A percentile compares a stretch with the other conserved stretches of the same genome.
Conservation (phyloP, 2,329 filamentous ascomycete genomes). For the Pseudocercospora musae region DNA sequence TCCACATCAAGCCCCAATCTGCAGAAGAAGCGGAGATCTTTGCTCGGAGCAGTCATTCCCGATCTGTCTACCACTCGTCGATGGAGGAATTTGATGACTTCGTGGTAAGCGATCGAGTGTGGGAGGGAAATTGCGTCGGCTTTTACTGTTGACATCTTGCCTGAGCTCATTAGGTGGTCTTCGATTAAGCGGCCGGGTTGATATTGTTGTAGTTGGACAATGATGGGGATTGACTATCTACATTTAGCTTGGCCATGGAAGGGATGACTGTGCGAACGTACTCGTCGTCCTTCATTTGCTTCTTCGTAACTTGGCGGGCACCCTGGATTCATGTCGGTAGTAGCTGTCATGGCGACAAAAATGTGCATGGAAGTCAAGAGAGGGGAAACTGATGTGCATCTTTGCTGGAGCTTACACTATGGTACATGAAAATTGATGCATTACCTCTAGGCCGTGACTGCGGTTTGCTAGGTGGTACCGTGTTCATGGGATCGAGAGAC, state of each 20-base stretch:
- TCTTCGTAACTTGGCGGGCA: neutral
- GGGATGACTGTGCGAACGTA: neutral
- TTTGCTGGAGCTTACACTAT: neutral
- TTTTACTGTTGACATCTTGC: neutral
- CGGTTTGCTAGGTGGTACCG: neutral
- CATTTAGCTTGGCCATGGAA: neutral
- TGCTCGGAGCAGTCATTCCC: neutral
- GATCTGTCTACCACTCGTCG: conserved; percentile 5
- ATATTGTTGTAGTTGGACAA: conserved; percentile 11
- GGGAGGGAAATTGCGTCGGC: conserved; percentile 10
- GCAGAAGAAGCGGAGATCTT: conserved; percentile 8
- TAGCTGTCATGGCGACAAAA: neutral
- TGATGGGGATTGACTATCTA: conserved; percentile 4
- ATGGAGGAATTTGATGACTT: neutral
- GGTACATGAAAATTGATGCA: neutral
- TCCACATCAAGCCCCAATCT: neutral
- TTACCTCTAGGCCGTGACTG: neutral
- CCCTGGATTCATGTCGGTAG: neutral
- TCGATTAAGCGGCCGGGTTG: conserved; percentile 3
- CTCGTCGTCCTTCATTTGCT: neutral
- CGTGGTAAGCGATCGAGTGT: neutral
- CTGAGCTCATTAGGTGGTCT: conserved; percentile 1
- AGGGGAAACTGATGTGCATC: neutral
- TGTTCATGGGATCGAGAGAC: neutral
- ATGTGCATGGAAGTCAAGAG: neutral